Base-by-base conservation (phyloP, 202 grass and related monocot species). In the Zizania palustris region DNA sequence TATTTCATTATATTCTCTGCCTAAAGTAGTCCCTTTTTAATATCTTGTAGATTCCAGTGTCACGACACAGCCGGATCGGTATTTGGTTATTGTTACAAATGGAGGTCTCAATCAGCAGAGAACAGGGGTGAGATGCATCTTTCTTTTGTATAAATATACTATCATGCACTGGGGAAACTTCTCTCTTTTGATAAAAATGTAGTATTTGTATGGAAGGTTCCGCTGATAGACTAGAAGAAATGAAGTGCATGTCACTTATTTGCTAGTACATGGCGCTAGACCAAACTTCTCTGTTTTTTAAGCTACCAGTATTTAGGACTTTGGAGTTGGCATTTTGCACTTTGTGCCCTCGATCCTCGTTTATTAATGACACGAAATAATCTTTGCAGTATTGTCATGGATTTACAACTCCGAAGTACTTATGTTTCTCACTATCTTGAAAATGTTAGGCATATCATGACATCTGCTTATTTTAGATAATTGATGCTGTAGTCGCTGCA, bases 101-200 rank as follows among this genome's bases (percentile, higher is more conserved):
- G 88, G 91, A 60, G 91, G 91, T 43, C 74, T 93, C 60, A 93
- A 93, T 72, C 88, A 93, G 78, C 91, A 93, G 72, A 88, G 91
- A 90, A 93, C 88, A 68, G 91, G 91, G 81, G 91, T 93, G 73
- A 90, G 75, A 37, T 63, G 50, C 82, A 41, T 72, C 44, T 39
- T 57, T 72, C 58, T 59, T 11, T 46, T 55, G 20, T 75, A n/a
- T 57, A 36, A 41, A 65, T 75, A 50, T 13, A 13, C 7, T 80
- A 10, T 39, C 7, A 49, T 46, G 71, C 3, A 15, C 14, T 11
- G 45, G 54, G 39, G 3, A 68, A 62, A 69, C 53, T 12, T 40
- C 22, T 33, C 21, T 68, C 4, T 44, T 67, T 60, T 69, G 44
- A 40, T 74, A 73, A 34, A 34, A 80, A 80, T 85, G 55, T 15